Evolutionary conservation across 192 early-diverging fungal genomes (phyloP).

Genomic region (Tieghemiomyces parasiticus): DNA sequence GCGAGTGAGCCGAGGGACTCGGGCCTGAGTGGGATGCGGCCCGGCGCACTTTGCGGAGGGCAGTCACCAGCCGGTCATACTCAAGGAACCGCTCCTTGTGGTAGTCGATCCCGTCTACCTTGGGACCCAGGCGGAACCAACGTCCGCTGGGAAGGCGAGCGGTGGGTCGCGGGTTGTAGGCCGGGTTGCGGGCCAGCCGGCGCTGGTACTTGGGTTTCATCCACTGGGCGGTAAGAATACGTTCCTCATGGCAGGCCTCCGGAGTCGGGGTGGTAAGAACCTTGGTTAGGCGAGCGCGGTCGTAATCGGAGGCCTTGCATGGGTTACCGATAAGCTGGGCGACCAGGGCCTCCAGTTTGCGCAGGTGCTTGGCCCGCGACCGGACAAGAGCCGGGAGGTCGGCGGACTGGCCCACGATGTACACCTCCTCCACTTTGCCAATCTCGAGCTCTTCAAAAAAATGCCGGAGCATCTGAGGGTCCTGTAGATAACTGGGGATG

Average conservation of each 20-base stretch:
- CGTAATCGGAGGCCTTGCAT: conserved; percentile 40
- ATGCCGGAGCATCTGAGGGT: conserved; percentile 35
- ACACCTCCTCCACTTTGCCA: conserved; percentile 48
- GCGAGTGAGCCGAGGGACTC: not conserved
- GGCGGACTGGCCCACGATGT: conserved; percentile 41
- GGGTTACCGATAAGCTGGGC: conserved; percentile 52
- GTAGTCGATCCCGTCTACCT: conserved; percentile 51
- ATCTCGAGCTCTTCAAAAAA: conserved; percentile 46
- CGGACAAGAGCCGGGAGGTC: conserved; percentile 35
- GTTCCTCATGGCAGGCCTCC: conserved; percentile 16
- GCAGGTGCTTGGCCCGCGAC: conserved; percentile 35
- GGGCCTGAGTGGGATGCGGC: conserved; percentile 15
- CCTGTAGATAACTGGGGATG: conserved; percentile 41
- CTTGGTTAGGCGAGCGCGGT: conserved; percentile 24
- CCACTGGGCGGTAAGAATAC: conserved; percentile 18
- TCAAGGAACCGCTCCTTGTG: conserved; percentile 35
- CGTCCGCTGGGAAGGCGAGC: conserved; percentile 19
- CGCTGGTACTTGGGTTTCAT: conserved; percentile 14
- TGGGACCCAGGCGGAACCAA: conserved; percentile 33
- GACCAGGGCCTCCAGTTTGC: conserved; percentile 38
- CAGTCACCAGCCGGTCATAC: conserved; percentile 31
- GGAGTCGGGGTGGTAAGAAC: conserved; percentile 16
- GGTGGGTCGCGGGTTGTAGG: conserved; percentile 20
- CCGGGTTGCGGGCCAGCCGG: not conserved
- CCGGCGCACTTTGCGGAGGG: conserved; percentile 28